Conservation (phyloP, 257 asterid species). For the Salvia miltiorrhiza region DNA sequence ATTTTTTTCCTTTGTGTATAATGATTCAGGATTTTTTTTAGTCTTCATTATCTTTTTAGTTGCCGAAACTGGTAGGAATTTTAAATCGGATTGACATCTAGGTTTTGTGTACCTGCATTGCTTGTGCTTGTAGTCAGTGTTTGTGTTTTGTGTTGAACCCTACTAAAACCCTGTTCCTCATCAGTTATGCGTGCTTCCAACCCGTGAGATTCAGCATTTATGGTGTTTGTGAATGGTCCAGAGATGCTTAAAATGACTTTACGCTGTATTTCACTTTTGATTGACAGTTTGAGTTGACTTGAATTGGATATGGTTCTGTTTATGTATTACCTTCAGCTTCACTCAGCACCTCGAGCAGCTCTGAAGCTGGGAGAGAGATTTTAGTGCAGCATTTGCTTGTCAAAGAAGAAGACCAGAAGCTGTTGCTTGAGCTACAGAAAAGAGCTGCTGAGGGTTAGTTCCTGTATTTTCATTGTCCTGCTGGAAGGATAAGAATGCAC, state of each 20-base stretch:
- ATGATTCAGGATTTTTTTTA: background rate
- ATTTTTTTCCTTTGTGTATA: background rate
- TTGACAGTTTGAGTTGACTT: background rate
- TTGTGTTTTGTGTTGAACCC: slow-evolving; percentile 3
- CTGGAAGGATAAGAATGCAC: background rate
- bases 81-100: background rate
- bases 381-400: slow-evolving; percentile 92
- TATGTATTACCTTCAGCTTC: slow-evolving; percentile 51
- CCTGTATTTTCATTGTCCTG: background rate
- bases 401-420: slow-evolving; percentile 84
- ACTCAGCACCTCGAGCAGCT: slow-evolving; percentile 51
- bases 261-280: background rate
- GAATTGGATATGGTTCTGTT: slow-evolving; percentile 6
- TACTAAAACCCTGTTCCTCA: slow-evolving; percentile 3
- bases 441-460: slow-evolving; percentile 65
- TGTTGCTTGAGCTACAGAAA: slow-evolving; percentile 68
- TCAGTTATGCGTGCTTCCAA: background rate
- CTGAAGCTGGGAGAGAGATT: slow-evolving; percentile 62
- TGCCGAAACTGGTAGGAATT: slow-evolving; percentile 3
- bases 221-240: background rate
- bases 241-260: background rate
- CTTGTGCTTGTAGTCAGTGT: background rate
- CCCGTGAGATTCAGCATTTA: background rate
- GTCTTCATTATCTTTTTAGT: background rate
- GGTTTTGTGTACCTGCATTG: background rate